Percentiles rank a stretch among this genome's conserved stretches.
Conservation (phyloP, 1,284 basidiomycete species). For the Apiotrichum mycotoxinovorans region DNA sequence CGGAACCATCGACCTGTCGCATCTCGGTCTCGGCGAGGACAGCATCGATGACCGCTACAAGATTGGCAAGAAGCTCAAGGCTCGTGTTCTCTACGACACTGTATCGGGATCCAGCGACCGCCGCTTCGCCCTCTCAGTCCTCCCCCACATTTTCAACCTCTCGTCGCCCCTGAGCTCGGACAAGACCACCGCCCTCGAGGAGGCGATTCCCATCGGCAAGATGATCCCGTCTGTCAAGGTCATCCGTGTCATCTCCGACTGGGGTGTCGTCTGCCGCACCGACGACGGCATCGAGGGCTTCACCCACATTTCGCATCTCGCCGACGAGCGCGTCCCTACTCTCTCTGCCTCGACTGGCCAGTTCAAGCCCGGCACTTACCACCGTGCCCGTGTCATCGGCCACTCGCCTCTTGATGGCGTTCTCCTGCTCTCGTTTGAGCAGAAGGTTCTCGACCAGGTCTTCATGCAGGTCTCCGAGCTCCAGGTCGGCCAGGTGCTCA, state of each 20-base stretch:
- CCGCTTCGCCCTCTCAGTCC: constrained; percentile 72
- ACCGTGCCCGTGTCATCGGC: constrained; percentile 85
- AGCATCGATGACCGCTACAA: constrained; percentile 60
- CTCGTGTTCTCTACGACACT: constrained; percentile 80
- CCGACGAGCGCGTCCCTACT: constrained; percentile 81
- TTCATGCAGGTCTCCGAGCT: constrained; percentile 85
- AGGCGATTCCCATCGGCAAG: constrained; percentile 69
- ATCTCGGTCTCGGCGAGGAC: constrained; percentile 57
- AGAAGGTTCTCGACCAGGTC: constrained; percentile 76
- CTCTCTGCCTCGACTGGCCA: constrained; percentile 67
- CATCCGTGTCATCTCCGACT: constrained; percentile 69
- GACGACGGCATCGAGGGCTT: constrained; percentile 68
- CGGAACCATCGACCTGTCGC: constrained; percentile 81
- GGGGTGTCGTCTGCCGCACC: constrained; percentile 71
- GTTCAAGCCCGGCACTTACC: constrained; percentile 74
- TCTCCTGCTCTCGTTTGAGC: constrained; percentile 78
- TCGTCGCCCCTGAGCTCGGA: constrained; percentile 43
- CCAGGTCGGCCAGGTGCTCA: constrained; percentile 74
- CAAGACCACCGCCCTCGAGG: constrained; percentile 51
- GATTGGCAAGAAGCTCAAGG: constrained; percentile 80
- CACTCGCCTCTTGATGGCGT: constrained; percentile 84
- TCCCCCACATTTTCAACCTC: constrained; percentile 67
- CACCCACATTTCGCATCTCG: constrained; percentile 91
- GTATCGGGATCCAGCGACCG: constrained; percentile 62
- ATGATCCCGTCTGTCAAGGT: constrained; percentile 70